Percentiles rank a stretch among this genome's conserved stretches.
Conservation (phyloP, 352 stramenopile genomes). For the Phytophthora sansomeana region DNA sequence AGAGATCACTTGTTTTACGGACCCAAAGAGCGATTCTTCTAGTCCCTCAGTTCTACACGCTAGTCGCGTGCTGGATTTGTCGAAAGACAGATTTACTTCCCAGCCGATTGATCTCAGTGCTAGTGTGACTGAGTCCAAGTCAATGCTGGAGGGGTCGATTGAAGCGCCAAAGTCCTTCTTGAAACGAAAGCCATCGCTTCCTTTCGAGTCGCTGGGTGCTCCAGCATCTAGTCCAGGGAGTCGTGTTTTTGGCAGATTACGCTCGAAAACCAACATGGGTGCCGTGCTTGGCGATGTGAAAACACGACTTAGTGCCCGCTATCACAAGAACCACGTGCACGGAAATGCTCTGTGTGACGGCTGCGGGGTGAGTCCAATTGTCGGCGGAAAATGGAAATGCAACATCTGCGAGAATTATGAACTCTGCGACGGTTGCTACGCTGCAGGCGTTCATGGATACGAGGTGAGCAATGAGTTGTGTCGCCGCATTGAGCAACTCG, state of each 20-base stretch:
- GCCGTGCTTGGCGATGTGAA: conserved; percentile 72
- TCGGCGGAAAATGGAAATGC: conserved; percentile 81
- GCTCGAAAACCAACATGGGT: conserved; percentile 53
- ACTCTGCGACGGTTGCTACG: conserved; percentile 78
- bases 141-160: conserved; percentile 50
- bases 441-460: conserved; percentile 68
- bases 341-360: conserved; percentile 83
- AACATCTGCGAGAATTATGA: conserved; percentile 76
- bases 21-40: conserved; percentile 64
- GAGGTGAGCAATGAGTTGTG: conserved; percentile 80
- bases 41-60: conserved; percentile 69
- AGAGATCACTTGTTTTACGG: conserved; percentile 75
- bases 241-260: conserved; percentile 59
- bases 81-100: conserved; percentile 63
- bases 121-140: conserved; percentile 63
- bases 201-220: conserved; percentile 33
- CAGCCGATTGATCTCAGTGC: conserved; percentile 69
- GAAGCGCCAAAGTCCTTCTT: conserved; percentile 10
- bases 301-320: conserved; percentile 52
- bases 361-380: conserved; percentile 80
- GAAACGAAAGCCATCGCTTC: conserved; percentile 28
- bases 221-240: conserved; percentile 18
- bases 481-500: conserved; percentile 64
- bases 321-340: conserved; percentile 76
- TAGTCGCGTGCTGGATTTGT: conserved; percentile 38